Percentiles rank a stretch among this genome's conserved stretches.
These are phyloP conservation scores for Camellia japonica DNA, from an alignment of 148 eudicot species.

Conservation along the genomic window DNA sequence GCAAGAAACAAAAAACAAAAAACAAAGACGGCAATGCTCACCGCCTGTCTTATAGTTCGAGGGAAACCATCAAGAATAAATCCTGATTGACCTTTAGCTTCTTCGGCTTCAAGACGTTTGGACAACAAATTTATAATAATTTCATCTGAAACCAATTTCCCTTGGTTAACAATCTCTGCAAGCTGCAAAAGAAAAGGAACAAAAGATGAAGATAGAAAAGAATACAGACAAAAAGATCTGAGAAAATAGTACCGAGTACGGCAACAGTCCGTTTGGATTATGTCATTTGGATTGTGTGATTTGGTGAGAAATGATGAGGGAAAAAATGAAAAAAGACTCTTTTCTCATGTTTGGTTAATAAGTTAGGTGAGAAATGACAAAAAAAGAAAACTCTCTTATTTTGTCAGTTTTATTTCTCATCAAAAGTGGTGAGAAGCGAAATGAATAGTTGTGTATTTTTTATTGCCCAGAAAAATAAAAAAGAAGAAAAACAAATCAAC, in stretches of 20 bases:
- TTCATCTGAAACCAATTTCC: constrained; percentile 79
- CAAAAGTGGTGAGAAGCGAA: no score
- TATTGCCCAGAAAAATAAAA: no score
- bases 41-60: constrained; percentile 90
- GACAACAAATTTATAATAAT: constrained; percentile 72
- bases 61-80: constrained; percentile 97
- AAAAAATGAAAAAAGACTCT: no score
- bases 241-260: neutral
- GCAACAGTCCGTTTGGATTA: neutral
- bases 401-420: no score
- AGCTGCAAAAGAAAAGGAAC: constrained; percentile 47
- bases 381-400: no score
- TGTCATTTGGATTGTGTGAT: no score
- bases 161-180: constrained; percentile 76
- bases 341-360: no score
- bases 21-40: constrained; percentile 31
- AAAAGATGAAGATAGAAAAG: neutral
- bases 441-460: no score
- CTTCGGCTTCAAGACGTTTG: constrained; percentile 76
- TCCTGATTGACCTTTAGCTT: constrained; percentile 74
- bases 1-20: neutral
- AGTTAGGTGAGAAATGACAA: no score
- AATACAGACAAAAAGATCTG: neutral
- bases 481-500: no score
- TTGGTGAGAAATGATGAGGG: no score